These are phyloP conservation scores for Tilletia walkeri DNA, from an alignment of 1,284 basidiomycete species.

Conservation along the genomic window DNA sequence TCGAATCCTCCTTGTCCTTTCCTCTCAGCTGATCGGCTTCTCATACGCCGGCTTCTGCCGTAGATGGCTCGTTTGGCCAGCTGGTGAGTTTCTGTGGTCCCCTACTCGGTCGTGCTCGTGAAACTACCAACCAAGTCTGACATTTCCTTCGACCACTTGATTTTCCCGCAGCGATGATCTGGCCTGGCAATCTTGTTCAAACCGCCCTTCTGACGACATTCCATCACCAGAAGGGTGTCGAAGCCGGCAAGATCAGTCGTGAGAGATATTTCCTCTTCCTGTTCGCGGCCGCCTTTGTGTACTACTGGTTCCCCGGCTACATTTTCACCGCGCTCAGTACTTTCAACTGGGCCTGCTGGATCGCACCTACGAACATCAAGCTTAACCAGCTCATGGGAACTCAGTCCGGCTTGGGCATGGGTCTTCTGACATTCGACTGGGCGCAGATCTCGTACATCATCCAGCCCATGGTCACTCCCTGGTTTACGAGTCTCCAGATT, in stretches of 20 bases:
- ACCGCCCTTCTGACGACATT: slow-evolving; percentile 88
- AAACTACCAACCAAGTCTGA: no score
- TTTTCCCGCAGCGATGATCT: slow-evolving; percentile 22
- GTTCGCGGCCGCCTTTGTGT: slow-evolving; percentile 21
- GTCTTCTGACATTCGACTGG: slow-evolving; percentile 16
- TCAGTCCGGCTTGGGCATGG: slow-evolving; percentile 26
- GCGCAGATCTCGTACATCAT: slow-evolving; percentile 12
- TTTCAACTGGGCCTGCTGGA: slow-evolving; percentile 23
- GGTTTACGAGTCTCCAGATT: slow-evolving; percentile 5
- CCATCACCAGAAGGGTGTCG: slow-evolving; percentile 81
- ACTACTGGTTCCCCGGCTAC: slow-evolving; percentile 68
- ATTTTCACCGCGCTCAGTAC: slow-evolving; percentile 57
- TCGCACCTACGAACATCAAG: slow-evolving; percentile 20
- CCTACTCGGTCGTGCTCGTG: no score
- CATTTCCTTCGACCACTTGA: no score
- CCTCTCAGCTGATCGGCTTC: slow-evolving; percentile 20
- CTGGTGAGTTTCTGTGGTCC: no score
- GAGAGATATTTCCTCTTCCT: slow-evolving; percentile 16
- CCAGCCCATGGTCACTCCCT: slow-evolving; percentile 17
- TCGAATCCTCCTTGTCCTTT: slow-evolving; percentile 23
- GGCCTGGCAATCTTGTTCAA: slow-evolving; percentile 68
- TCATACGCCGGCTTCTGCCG: slow-evolving; percentile 22
- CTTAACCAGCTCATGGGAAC: slow-evolving; percentile 46
- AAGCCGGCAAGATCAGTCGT: slow-evolving; percentile 14
- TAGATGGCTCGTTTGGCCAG: slow-evolving; percentile 17